phyloP scores from a whole-genome alignment of 2,329 filamentous ascomycete genomes.

The Cadophora gregata region DNA sequence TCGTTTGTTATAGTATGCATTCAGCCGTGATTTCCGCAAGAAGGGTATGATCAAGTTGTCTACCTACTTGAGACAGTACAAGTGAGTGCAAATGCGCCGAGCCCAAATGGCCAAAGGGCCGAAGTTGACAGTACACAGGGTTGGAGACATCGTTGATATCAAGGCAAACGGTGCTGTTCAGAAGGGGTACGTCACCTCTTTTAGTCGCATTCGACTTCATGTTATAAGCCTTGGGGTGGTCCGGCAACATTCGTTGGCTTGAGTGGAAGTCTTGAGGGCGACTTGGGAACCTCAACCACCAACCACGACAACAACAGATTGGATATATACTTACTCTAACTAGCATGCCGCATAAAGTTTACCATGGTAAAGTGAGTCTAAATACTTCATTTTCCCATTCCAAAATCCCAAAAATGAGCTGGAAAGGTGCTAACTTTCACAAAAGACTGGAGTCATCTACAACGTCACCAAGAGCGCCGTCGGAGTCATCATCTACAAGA shows the following conservation, averaged over 20 bases:
- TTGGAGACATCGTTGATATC: slow-evolving; percentile 99
- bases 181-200: slow-evolving; percentile 78
- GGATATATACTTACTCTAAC: slow-evolving; percentile 5
- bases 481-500: slow-evolving; percentile 99
- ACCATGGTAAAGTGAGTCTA: slow-evolving; percentile 23
- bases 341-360: slow-evolving; percentile 27
- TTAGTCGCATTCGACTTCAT: slow-evolving; percentile 22
- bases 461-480: slow-evolving; percentile 99
- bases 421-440: background rate
- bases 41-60: slow-evolving; percentile 92
- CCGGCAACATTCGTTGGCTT: background rate
- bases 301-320: background rate
- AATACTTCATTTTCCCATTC: background rate
- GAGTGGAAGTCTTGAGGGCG: background rate
- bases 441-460: slow-evolving; percentile 91
- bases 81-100: slow-evolving; percentile 57
- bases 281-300: slow-evolving; percentile 1
- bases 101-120: background rate
- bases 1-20: slow-evolving; percentile 66
- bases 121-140: slow-evolving; percentile 63
- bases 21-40: slow-evolving; percentile 83
- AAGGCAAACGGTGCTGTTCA: slow-evolving; percentile 98
- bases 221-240: background rate
- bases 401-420: background rate
- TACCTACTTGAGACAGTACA: slow-evolving; percentile 95